These are phyloP conservation scores for Sphagnum tenellum DNA, from an alignment of 225 moss, liverwort and hornwort species.

Conservation along the genomic window DNA sequence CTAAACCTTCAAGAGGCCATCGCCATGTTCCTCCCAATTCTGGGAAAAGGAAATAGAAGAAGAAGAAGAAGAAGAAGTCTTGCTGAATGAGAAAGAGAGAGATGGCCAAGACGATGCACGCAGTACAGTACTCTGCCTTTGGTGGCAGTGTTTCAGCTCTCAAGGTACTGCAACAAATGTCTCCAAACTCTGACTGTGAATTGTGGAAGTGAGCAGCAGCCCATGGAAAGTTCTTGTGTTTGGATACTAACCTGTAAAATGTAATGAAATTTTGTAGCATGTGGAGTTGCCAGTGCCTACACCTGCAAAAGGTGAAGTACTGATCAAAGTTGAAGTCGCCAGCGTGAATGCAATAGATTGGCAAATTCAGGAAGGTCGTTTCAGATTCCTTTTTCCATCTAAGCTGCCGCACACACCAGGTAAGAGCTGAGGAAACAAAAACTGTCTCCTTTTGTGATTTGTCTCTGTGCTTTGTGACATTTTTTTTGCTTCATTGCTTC, in stretches of 20 bases:
- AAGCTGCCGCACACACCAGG: slow-evolving; percentile 33
- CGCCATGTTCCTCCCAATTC: neutral
- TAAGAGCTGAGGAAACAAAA: neutral
- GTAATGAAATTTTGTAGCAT: slow-evolving; percentile 14
- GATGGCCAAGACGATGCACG: slow-evolving; percentile 24
- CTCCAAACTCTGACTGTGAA: neutral
- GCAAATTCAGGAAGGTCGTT: slow-evolving; percentile 28
- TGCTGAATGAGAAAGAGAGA: slow-evolving; percentile 8
- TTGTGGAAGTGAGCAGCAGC: too few relatives aligned
- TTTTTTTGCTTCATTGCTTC: too few relatives aligned
- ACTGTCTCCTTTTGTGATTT: too few relatives aligned
- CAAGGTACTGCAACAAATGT: slow-evolving; percentile 11
- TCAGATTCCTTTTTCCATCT: slow-evolving; percentile 29
- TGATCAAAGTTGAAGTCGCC: slow-evolving; percentile 39
- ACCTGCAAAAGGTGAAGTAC: slow-evolving; percentile 26
- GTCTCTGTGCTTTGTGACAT: too few relatives aligned
- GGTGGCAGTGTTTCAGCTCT: slow-evolving; percentile 23
- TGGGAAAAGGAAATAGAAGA: neutral
- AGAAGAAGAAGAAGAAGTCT: slow-evolving; percentile 1
- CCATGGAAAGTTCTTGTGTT: too few relatives aligned
- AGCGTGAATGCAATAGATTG: slow-evolving; percentile 30
- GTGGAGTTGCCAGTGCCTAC: slow-evolving; percentile 26
- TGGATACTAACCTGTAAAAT: neutral
- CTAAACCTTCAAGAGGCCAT: too few relatives aligned
- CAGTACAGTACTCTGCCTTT: slow-evolving; percentile 21